A percentile compares a stretch with the other conserved stretches of the same genome.
Conservation (phyloP, 495 filamentous ascomycete genomes). For the Neurospora sp. region DNA sequence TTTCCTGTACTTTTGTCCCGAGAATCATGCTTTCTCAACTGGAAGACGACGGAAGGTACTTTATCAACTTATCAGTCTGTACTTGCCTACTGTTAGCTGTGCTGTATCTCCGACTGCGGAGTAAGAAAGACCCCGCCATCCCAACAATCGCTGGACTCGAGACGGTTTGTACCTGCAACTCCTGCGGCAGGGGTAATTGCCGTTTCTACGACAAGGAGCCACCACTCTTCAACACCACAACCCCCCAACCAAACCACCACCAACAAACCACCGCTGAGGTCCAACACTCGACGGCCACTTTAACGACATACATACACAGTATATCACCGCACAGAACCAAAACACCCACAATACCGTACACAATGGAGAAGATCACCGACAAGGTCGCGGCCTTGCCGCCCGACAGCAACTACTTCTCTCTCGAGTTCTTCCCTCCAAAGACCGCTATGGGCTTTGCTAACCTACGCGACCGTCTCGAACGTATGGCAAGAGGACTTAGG, state of each 20-base stretch:
- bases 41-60: neutral
- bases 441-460: constrained; percentile 91
- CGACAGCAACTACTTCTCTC: constrained; percentile 78
- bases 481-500: constrained; percentile 83
- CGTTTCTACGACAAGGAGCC: neutral
- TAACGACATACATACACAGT: neutral
- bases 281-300: neutral
- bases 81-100: neutral
- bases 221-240: neutral
- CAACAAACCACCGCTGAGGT: neutral
- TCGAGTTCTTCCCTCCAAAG: constrained; percentile 99
- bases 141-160: neutral
- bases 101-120: neutral
- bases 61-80: neutral
- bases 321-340: neutral
- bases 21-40: neutral
- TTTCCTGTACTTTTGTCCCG: neutral
- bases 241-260: neutral
- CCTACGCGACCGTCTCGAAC: constrained; percentile 81
- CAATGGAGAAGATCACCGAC: constrained; percentile 88
- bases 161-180: neutral
- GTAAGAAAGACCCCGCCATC: neutral
- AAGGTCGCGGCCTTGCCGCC: constrained; percentile 88
- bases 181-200: neutral
- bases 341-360: neutral